Conservation (phyloP, 2,329 filamentous ascomycete genomes). For the Didymella segeticola region DNA sequence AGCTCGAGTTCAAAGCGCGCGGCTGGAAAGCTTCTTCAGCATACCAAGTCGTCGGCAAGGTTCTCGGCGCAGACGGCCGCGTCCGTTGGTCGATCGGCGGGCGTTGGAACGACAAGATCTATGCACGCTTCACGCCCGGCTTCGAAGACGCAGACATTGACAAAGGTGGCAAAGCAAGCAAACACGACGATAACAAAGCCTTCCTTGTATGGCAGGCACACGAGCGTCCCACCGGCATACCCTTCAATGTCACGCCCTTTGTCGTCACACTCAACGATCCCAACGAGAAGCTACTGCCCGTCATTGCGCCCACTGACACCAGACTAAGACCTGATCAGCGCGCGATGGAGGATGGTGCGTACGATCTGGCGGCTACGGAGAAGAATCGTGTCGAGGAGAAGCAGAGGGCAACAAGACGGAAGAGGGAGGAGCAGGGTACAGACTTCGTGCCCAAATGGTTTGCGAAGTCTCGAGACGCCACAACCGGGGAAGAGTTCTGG, state of each 20-base stretch:
- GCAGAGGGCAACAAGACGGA: slow-evolving; percentile 77
- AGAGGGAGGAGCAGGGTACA: slow-evolving; percentile 78
- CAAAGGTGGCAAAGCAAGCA: slow-evolving; percentile 48
- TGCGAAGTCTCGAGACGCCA: slow-evolving; percentile 70
- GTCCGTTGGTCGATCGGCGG: slow-evolving; percentile 90
- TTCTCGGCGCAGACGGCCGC: slow-evolving; percentile 78
- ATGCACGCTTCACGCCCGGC: slow-evolving; percentile 89
- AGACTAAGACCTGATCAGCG: slow-evolving; percentile 92
- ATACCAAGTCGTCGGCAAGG: slow-evolving; percentile 86
- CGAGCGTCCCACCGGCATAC: slow-evolving; percentile 78
- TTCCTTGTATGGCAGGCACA: slow-evolving; percentile 95
- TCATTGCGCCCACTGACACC: slow-evolving; percentile 90
- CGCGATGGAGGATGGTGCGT: slow-evolving; percentile 98
- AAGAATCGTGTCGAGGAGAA: slow-evolving; percentile 95
- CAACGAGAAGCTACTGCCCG: slow-evolving; percentile 77
- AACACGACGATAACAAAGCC: slow-evolving; percentile 73
- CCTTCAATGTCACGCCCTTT: slow-evolving; percentile 97
- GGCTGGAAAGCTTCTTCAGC: slow-evolving; percentile 96
- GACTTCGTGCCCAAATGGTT: slow-evolving; percentile 91
- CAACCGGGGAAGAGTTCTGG: slow-evolving; percentile 92
- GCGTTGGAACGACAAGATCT: slow-evolving; percentile 97
- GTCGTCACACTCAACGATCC: slow-evolving; percentile 93
- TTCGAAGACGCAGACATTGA: slow-evolving; percentile 75
- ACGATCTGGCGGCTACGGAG: slow-evolving; percentile 89
- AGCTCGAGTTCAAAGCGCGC: slow-evolving; percentile 90